Percentiles rank a stretch among this genome's conserved stretches.
Evolutionary conservation across 108 stramenopile species (phyloP).

Genomic region (Aurantiochytrium sp.): DNA sequence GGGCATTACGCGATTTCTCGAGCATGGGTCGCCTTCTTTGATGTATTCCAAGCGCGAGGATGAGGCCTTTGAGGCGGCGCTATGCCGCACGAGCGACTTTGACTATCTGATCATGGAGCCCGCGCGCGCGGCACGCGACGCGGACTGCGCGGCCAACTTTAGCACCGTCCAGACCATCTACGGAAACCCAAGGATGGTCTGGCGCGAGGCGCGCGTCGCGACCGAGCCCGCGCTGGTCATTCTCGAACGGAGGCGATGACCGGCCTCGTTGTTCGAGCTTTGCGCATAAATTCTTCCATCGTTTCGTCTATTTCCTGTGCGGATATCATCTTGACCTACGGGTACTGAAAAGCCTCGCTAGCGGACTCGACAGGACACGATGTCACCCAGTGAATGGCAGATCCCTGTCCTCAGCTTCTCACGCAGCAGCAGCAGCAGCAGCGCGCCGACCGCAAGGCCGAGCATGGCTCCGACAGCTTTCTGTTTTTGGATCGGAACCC

Average conservation of each 20-base stretch:
- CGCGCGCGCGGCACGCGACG: not conserved
- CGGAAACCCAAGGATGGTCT: not conserved
- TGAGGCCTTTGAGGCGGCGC: not conserved
- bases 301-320: not conserved
- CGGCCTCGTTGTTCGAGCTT: too few relatives aligned
- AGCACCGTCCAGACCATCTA: not conserved
- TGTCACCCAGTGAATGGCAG: too few relatives aligned
- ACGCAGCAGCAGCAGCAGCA: too few relatives aligned
- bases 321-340: not conserved
- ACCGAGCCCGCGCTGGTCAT: not conserved
- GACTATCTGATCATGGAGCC: slow-evolving; percentile 22
- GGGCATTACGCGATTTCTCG: not conserved
- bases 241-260: not conserved
- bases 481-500: too few relatives aligned
- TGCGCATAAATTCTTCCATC: not conserved
- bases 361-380: too few relatives aligned
- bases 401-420: too few relatives aligned
- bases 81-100: not conserved
- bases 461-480: too few relatives aligned
- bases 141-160: not conserved
- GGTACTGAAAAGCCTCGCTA: too few relatives aligned
- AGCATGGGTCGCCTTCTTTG: not conserved
- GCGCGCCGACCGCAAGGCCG: too few relatives aligned
- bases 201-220: not conserved
- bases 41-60: slow-evolving; percentile 10